These are phyloP conservation scores for Pseudopyrenochaeta lycopersici DNA, from an alignment of 2,329 filamentous ascomycete genomes.

Conservation along the genomic window DNA sequence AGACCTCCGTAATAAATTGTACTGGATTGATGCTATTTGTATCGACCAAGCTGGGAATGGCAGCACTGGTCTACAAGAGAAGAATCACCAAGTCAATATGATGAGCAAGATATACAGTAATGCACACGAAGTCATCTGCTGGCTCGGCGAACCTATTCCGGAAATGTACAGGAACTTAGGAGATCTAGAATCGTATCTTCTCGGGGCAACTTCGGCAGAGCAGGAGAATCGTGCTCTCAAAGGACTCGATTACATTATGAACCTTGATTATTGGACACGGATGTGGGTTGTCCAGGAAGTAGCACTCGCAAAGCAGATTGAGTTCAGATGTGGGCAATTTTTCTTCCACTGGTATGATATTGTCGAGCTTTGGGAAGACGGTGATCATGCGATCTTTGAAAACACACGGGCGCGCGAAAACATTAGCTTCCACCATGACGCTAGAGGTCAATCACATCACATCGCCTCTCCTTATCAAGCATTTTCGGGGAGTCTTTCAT, in stretches of 20 bases:
- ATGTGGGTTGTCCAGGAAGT: slow-evolving; percentile 4
- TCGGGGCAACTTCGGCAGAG: not conserved
- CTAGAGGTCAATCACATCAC: too few species aligned
- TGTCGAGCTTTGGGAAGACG: not conserved
- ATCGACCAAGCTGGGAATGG: slow-evolving; percentile 26
- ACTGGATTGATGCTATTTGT: slow-evolving; percentile 37
- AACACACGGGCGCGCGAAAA: too few species aligned
- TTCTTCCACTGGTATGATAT: not conserved
- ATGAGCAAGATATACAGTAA: slow-evolving; percentile 24
- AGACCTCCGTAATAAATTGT: not conserved
- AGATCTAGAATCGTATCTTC: not conserved
- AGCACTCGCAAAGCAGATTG: not conserved
- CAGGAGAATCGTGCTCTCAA: not conserved
- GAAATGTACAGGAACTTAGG: not conserved
- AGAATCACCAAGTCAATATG: slow-evolving; percentile 18
- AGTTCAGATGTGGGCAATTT: not conserved
- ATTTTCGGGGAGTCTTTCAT: too few species aligned
- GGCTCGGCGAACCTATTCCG: slow-evolving; percentile 23
- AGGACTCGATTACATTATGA: not conserved
- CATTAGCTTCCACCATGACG: too few species aligned
- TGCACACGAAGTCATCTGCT: slow-evolving; percentile 4
- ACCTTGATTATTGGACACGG: not conserved
- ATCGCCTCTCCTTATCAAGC: too few species aligned
- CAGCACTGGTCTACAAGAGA: slow-evolving; percentile 10
- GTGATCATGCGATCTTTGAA: not conserved